Evolutionary conservation across 1,284 basidiomycete species (phyloP).

Genomic region (Cryptococcus neoformans): DNA sequence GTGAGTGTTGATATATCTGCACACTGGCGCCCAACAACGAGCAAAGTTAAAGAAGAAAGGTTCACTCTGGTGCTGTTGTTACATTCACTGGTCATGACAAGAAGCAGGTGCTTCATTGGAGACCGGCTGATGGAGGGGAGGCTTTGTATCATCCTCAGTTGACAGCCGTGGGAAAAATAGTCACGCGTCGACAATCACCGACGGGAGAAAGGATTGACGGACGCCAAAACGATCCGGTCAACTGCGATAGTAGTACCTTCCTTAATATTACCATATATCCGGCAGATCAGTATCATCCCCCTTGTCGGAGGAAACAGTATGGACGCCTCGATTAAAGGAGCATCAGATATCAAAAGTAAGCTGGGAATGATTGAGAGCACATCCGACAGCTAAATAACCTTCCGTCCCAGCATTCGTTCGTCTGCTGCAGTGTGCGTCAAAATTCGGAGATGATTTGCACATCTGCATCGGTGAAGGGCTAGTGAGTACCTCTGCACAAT

Average conservation of each 20-base stretch:
- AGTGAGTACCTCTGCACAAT: slow-evolving; percentile 19
- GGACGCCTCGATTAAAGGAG: slow-evolving; percentile 38
- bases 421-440: slow-evolving; percentile 45
- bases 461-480: slow-evolving; percentile 37
- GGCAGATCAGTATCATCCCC: no score
- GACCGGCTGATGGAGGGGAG: no score
- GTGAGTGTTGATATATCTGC: background rate
- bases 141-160: no score
- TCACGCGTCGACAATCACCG: no score
- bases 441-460: slow-evolving; percentile 47
- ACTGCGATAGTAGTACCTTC: no score
- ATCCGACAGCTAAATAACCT: background rate
- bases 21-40: background rate
- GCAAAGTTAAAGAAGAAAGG: background rate
- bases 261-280: no score
- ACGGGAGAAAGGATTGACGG: no score
- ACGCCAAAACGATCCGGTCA: no score
- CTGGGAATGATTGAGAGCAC: background rate
- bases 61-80: background rate
- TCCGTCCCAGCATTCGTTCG: slow-evolving; percentile 39
- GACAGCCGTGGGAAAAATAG: no score
- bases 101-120: background rate
- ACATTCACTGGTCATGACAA: background rate
- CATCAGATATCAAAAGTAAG: slow-evolving; percentile 31
- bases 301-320: slow-evolving; percentile 9